Base-by-base conservation (phyloP, 176 grass and related monocot species). In the Hyparrhenia diplandra region DNA sequence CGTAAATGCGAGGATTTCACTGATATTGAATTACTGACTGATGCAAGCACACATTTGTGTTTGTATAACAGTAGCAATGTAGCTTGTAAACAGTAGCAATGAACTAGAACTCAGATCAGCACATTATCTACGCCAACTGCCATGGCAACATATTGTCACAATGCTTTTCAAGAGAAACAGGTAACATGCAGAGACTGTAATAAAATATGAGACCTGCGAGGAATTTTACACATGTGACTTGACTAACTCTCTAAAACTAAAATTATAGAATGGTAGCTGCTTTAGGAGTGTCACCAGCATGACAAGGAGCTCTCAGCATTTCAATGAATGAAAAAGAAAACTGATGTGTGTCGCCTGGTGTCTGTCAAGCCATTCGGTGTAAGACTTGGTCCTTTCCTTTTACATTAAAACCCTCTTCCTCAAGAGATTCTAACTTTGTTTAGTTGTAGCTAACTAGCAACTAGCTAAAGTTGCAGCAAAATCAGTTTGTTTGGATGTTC, bases 341-440 rank as follows among this genome's bases (percentile, higher is more conserved):
- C 54, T 82, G 64, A 72, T 76, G 66, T 49, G 72, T 66, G 66
- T 37, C 66, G 4, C 14, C 21, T 24, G 0, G 35, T 39, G 71
- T 65, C 46, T 76, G 37, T 64, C 16, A 85, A 76, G 43, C 30
- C 58, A n/a, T 82, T 68, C 25, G 29, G 1, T 24, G 76, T 34
- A 36, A 92, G 47, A 69, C 71, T 98, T 83, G 92, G 88, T 75
- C 82, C 94, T n/a, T n/a, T n/a, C n/a, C n/a, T 74, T 94, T 94
- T 57, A 20, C 49, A 59, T 84, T 87, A 66, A 74, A 92, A 36
- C 82, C 88, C 75, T 86, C 86, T 55, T 76, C 88, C 69, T 92
- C 92, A 23, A 98, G 68, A 72, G 90, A 87, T 81, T 82, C 89
- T 72, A 98, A 59, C 67, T 92, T 94, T 60, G 28, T 82, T 94